A percentile compares a stretch with the other conserved stretches of the same genome.
Conservation (phyloP, 306 rosid genomes). For the Pterocarpus macrocarpus region DNA sequence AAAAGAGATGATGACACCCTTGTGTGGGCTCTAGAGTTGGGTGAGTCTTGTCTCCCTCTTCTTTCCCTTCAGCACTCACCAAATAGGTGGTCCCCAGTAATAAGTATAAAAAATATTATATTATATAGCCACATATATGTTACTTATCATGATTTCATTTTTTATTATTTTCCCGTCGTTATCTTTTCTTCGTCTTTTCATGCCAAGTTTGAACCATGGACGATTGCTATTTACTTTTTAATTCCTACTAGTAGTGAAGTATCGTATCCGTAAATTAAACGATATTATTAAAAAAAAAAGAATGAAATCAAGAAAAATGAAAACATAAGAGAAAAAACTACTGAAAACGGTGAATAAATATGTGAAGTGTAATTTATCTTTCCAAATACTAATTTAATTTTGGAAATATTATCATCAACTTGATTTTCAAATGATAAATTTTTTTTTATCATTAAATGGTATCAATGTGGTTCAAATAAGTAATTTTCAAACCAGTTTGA, state of each 20-base stretch:
- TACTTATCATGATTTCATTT: not conserved
- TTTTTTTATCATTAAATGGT: too few species aligned
- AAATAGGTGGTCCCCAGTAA: not conserved
- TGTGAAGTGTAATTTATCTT: not conserved
- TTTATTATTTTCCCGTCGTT: not conserved
- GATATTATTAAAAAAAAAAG: not conserved
- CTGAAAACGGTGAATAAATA: too few species aligned
- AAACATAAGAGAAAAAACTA: too few species aligned
- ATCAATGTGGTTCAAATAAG: too few species aligned
- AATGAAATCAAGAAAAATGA: not conserved
- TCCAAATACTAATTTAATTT: not conserved
- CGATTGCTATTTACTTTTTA: not conserved
- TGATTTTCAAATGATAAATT: too few species aligned
- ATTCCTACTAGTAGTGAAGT: not conserved
- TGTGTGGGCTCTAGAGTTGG: slow-evolving; percentile 16
- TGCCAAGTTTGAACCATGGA: not conserved
- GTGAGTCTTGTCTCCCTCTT: not conserved
- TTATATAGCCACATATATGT: not conserved
- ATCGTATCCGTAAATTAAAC: not conserved
- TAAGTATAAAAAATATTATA: not conserved
- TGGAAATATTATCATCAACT: too few species aligned
- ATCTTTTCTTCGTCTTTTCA: not conserved
- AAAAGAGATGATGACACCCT: slow-evolving; percentile 39
- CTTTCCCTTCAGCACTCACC: slow-evolving; percentile 5
- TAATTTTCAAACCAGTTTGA: not conserved